A percentile compares a stretch with the other conserved stretches of the same genome.
Conservation (phyloP, 129 eudicot species). For the Logfia minima region DNA sequence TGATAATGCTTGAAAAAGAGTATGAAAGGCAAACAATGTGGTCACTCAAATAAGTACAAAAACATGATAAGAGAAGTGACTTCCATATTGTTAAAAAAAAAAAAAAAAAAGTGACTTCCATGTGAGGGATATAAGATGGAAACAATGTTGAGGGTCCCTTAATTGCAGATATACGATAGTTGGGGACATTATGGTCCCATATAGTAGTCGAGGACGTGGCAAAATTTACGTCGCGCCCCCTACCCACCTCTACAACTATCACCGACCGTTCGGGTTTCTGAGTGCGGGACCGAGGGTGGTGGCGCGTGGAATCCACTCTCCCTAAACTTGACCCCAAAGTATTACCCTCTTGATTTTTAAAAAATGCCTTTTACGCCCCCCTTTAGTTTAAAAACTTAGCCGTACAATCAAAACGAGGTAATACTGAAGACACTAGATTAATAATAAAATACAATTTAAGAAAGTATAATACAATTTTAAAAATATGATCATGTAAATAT, state of each 20-base stretch:
- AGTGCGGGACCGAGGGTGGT: neutral
- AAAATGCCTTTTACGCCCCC: too few species aligned
- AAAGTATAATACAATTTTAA: too few species aligned
- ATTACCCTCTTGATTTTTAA: neutral
- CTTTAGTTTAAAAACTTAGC: neutral
- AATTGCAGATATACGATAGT: neutral
- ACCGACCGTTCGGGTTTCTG: neutral
- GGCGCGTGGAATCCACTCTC: constrained; percentile 6
- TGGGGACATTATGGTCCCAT: constrained; percentile 15
- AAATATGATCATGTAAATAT: too few species aligned
- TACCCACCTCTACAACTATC: constrained; percentile 19
- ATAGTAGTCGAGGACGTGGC: constrained; percentile 13
- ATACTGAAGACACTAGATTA: too few species aligned
- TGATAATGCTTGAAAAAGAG: neutral
- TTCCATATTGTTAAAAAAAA: too few species aligned
- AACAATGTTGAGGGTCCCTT: constrained; percentile 18
- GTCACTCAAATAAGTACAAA: constrained; percentile 4
- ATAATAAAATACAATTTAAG: too few species aligned
- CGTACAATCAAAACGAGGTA: too few species aligned
- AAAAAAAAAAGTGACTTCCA: neutral
- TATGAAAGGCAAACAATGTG: constrained; percentile 13
- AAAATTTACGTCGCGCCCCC: constrained; percentile 19
- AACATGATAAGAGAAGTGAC: neutral
- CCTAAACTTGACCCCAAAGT: too few species aligned
- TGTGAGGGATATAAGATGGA: neutral